These are phyloP conservation scores for Syncephalis plumigaleata DNA, from an alignment of 371 early-diverging fungal genomes.

Conservation along the genomic window DNA sequence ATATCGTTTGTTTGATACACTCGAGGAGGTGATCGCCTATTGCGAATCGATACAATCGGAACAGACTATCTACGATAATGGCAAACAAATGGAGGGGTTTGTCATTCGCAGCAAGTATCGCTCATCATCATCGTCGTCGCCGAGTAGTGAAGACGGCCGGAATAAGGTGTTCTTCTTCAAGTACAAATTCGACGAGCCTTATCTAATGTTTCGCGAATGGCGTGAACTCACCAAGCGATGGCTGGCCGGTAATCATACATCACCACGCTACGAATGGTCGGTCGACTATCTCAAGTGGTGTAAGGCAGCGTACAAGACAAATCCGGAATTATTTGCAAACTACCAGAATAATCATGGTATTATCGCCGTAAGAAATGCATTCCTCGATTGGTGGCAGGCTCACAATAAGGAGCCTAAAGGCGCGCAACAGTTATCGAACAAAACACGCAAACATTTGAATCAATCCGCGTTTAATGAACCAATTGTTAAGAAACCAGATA, in stretches of 20 bases:
- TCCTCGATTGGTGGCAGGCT: constrained; percentile 18
- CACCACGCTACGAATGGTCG: constrained; percentile 32
- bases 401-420: constrained; percentile 15
- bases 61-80: constrained; percentile 3
- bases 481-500: no score
- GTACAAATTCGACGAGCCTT: constrained; percentile 84
- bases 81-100: constrained; percentile 74
- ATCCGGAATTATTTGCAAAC: constrained; percentile 51
- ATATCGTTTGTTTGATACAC: constrained; percentile 12
- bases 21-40: constrained; percentile 37
- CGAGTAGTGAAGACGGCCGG: no score
- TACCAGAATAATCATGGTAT: constrained; percentile 60
- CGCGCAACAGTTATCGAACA: constrained; percentile 3
- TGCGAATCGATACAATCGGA: constrained; percentile 43
- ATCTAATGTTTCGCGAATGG: constrained; percentile 88
- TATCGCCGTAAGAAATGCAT: constrained; percentile 49
- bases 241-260: constrained; percentile 11
- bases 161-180: constrained; percentile 56
- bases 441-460: not conserved
- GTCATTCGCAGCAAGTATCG: no score
- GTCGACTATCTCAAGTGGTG: constrained; percentile 64
- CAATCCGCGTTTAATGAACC: no score
- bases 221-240: constrained; percentile 66
- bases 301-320: constrained; percentile 21
- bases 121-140: no score